Conservation (phyloP, 2,329 filamentous ascomycete genomes). For the Aureobasidium subglaciale region DNA sequence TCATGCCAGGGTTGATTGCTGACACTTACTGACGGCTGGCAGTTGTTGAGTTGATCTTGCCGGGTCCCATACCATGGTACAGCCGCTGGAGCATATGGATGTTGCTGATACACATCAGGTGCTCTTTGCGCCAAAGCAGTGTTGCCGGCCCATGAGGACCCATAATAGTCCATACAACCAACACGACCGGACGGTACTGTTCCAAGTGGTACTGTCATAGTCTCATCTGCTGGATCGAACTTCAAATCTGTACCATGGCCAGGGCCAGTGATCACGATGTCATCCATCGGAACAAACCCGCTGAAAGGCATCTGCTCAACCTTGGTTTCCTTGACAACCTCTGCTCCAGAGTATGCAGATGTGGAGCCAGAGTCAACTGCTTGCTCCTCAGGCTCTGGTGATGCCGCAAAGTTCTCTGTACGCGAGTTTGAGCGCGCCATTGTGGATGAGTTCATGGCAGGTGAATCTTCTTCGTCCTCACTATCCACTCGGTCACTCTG, state of each 20-base stretch:
- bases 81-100: background rate
- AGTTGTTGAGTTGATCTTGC: background rate
- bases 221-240: conserved; percentile 6
- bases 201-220: background rate
- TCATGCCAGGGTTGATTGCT: background rate
- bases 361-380: background rate
- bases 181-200: background rate
- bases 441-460: background rate
- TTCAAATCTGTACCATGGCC: conserved; percentile 1
- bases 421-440: background rate
- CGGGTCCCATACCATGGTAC: conserved; percentile 1
- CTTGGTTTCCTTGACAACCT: background rate
- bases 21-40: background rate
- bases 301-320: background rate
- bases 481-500: background rate
- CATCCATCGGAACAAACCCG: background rate
- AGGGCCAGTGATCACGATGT: background rate
- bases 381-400: background rate
- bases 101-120: conserved; percentile 1
- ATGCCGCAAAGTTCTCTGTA: background rate
- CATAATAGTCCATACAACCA: background rate
- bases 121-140: background rate
- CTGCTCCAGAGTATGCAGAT: background rate
- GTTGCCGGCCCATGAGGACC: background rate
- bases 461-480: conserved; percentile 5